phyloP scores from a whole-genome alignment of 192 early-diverging fungal genomes.

The Dissophora globulifera region DNA sequence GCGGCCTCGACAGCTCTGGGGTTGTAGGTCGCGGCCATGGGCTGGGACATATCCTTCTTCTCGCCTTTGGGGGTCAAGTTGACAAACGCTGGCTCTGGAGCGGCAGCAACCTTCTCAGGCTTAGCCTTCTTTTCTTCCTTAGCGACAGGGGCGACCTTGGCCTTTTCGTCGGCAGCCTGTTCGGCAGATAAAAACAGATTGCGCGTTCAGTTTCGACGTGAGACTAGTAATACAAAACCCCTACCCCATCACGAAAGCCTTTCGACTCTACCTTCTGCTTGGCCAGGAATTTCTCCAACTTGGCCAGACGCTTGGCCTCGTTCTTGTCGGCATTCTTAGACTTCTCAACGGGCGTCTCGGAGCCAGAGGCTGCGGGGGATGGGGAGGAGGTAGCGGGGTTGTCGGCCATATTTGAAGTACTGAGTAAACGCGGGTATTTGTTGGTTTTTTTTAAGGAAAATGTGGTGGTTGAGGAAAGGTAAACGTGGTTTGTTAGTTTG shows the following conservation, averaged over 20 bases:
- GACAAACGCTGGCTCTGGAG: conserved; percentile 70
- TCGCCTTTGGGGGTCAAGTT: conserved; percentile 88
- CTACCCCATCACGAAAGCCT: too few species aligned
- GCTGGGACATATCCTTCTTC: conserved; percentile 80
- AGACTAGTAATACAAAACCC: too few species aligned
- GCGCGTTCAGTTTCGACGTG: too few species aligned
- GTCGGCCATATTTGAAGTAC: conserved; percentile 40
- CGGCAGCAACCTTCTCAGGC: conserved; percentile 41
- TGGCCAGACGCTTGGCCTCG: conserved; percentile 90
- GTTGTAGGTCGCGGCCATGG: conserved; percentile 87
- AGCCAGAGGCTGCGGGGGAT: conserved; percentile 23
- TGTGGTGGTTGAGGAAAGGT: not conserved
- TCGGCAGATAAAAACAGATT: too few species aligned
- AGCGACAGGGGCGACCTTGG: conserved; percentile 41
- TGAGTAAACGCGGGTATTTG: too few species aligned
- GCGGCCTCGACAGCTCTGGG: conserved; percentile 91
- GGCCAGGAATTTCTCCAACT: conserved; percentile 92
- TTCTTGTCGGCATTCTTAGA: conserved; percentile 91
- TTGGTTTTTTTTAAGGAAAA: not conserved
- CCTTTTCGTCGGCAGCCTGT: conserved; percentile 56
- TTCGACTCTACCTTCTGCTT: conserved; percentile 89
- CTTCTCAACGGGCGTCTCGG: conserved; percentile 46
- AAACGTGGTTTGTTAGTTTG: not conserved
- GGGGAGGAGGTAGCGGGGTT: conserved; percentile 34
- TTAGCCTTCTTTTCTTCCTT: conserved; percentile 50